Conservation (phyloP, 306 rosid species). For the Malus domestica region DNA sequence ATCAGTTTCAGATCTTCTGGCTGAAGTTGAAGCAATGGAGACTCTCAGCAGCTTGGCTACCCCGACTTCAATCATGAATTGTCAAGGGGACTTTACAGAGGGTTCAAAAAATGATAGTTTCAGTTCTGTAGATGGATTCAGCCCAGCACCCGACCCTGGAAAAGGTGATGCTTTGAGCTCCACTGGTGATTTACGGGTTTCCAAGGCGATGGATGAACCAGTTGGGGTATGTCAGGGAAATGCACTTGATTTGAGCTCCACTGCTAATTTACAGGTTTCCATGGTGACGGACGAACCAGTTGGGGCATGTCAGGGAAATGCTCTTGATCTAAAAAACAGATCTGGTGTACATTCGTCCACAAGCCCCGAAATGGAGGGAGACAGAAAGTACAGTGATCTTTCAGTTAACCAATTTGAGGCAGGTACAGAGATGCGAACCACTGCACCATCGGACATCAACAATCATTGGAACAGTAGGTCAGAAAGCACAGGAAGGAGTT, state of each 20-base stretch:
- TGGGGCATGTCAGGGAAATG: constrained; percentile 23
- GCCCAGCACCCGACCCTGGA: constrained; percentile 69
- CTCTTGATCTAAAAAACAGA: constrained; percentile 43
- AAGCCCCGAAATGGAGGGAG: constrained; percentile 41
- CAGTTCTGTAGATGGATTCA: constrained; percentile 54
- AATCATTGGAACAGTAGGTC: constrained; percentile 52
- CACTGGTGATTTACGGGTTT: constrained; percentile 51
- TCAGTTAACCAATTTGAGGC: constrained; percentile 50
- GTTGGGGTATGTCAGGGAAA: constrained; percentile 10
- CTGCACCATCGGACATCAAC: constrained; percentile 44
- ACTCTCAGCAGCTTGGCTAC: constrained; percentile 75
- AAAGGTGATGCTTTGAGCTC: constrained; percentile 83
- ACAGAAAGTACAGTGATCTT: constrained; percentile 39
- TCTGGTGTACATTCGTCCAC: constrained; percentile 39
- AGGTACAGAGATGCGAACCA: constrained; percentile 36
- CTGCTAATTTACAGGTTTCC: constrained; percentile 52
- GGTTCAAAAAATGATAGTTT: constrained; percentile 67
- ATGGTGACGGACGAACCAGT: constrained; percentile 41
- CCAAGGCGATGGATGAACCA: constrained; percentile 43
- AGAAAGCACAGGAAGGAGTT: constrained; percentile 44
- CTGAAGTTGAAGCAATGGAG: constrained; percentile 99
- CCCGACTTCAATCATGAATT: constrained; percentile 57
- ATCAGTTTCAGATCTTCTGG: constrained; percentile 93
- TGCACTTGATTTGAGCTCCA: constrained; percentile 56
- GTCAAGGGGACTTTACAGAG: constrained; percentile 51